Evolutionary conservation across 208 protist species (phyloP).

Genomic region (Acanthamoeba royreba): DNA sequence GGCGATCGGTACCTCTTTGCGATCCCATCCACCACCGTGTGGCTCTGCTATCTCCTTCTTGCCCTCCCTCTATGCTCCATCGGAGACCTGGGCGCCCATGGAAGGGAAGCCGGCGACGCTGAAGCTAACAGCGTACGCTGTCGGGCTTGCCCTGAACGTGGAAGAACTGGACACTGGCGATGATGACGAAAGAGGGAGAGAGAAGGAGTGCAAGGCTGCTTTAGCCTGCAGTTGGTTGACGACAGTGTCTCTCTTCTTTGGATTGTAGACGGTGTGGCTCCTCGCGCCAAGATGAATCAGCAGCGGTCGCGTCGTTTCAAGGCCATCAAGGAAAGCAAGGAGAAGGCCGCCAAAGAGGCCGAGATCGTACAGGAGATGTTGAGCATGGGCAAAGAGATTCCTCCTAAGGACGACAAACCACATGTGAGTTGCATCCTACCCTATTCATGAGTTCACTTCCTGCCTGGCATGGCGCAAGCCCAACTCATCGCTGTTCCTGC

Average conservation of each 20-base stretch:
- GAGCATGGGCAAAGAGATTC: not conserved
- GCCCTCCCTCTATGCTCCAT: not conserved
- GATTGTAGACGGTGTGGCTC: slow-evolving; percentile 95
- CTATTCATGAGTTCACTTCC: not conserved
- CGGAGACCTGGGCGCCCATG: not conserved
- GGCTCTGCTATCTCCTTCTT: not conserved
- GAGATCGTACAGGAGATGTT: slow-evolving; percentile 32
- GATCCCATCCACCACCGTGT: not conserved
- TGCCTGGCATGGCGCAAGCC: not conserved
- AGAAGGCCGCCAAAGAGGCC: slow-evolving; percentile 67
- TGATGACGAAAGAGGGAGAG: too few species aligned
- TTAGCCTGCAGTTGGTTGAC: not conserved
- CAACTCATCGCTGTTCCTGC: not conserved
- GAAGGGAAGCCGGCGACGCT: not conserved
- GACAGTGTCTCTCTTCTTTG: not conserved
- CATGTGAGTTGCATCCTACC: not conserved
- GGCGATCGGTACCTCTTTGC: slow-evolving; percentile 77
- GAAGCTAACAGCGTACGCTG: too few species aligned
- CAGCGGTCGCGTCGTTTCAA: slow-evolving; percentile 97
- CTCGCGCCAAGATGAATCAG: slow-evolving; percentile 99
- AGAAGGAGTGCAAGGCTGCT: too few species aligned
- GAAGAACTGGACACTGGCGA: too few species aligned
- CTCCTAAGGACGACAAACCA: slow-evolving; percentile 60
- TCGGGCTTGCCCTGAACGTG: too few species aligned
- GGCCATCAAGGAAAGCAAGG: slow-evolving; percentile 89